These are phyloP conservation scores for Huntiella omanensis DNA, from an alignment of 2,329 filamentous ascomycete species.

Conservation along the genomic window DNA sequence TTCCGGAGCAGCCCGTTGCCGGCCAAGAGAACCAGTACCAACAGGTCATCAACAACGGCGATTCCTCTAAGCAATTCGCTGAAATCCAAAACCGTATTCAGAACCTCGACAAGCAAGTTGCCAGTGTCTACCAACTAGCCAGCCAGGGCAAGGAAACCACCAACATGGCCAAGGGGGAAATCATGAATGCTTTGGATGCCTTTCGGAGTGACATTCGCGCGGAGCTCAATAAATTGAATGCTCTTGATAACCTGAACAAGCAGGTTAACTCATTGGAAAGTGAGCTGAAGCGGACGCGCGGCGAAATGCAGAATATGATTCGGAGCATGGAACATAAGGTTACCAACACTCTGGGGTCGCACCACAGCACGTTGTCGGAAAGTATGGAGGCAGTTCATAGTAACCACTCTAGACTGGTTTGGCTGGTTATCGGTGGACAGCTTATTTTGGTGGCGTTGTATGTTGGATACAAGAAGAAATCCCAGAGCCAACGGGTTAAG, in stretches of 20 bases:
- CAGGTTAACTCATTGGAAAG: conserved; percentile 35
- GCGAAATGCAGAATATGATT: conserved; percentile 31
- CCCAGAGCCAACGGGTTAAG: conserved; percentile 69
- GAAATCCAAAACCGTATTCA: conserved; percentile 77
- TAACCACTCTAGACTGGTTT: conserved; percentile 37
- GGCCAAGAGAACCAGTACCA: conserved; percentile 17
- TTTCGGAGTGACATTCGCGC: conserved; percentile 28
- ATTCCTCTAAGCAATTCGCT: conserved; percentile 47
- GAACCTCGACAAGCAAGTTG: conserved; percentile 48
- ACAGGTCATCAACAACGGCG: conserved; percentile 26
- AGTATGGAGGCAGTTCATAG: conserved; percentile 29
- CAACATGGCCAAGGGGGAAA: conserved; percentile 38
- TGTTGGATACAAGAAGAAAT: conserved; percentile 61
- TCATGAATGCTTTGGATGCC: conserved; percentile 19
- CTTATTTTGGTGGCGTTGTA: conserved; percentile 50
- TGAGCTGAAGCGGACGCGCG: conserved; percentile 38
- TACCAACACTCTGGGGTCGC: conserved; percentile 31
- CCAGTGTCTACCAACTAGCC: conserved; percentile 39
- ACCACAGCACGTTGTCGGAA: conserved; percentile 30
- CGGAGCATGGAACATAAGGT: conserved; percentile 32
- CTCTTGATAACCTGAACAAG: conserved; percentile 24
- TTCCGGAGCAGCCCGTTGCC: conserved; percentile 14
- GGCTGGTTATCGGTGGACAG: conserved; percentile 58
- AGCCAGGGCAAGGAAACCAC: conserved; percentile 29
- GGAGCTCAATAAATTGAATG: conserved; percentile 26